Percentiles rank a stretch among this genome's conserved stretches.
phyloP scores from a whole-genome alignment of 495 filamentous ascomycete species.

The Rhizodiscina lignyota region DNA sequence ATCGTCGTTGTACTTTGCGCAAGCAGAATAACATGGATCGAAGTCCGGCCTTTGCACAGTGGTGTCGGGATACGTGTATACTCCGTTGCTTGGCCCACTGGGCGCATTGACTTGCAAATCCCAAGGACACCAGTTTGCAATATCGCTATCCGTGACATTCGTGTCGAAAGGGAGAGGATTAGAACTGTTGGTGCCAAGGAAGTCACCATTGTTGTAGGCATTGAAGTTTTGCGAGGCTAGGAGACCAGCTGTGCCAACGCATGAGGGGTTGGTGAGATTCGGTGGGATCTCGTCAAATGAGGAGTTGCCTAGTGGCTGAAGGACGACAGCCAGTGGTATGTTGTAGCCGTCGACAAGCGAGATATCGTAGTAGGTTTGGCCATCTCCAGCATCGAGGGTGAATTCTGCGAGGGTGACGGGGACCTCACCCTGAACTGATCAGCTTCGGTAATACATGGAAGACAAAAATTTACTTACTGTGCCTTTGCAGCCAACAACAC shows the following conservation, averaged over 20 bases:
- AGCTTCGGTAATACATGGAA: too few relatives aligned
- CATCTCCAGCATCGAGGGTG: conserved; percentile 39
- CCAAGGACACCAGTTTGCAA: conserved; percentile 64
- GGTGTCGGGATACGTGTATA: conserved; percentile 62
- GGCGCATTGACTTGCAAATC: conserved; percentile 49
- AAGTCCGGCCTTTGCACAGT: conserved; percentile 47
- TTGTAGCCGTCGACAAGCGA: conserved; percentile 79
- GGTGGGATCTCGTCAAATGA: conserved; percentile 41
- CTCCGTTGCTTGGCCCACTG: conserved; percentile 43
- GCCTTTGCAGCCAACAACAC: conserved; percentile 43
- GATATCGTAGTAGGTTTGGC: conserved; percentile 65
- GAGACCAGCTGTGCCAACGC: conserved; percentile 46
- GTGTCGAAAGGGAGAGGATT: conserved; percentile 49
- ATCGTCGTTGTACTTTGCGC: conserved; percentile 38
- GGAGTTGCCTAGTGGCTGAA: conserved; percentile 37
- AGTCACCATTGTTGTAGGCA: conserved; percentile 16
- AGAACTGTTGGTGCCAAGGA: conserved; percentile 34
- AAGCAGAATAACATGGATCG: conserved; percentile 55
- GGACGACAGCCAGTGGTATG: conserved; percentile 48
- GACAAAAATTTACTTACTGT: too few relatives aligned
- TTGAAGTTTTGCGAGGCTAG: conserved; percentile 26
- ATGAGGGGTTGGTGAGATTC: conserved; percentile 56
- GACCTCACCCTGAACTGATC: conserved; percentile 31
- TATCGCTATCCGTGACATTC: conserved; percentile 26
- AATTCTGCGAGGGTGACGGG: conserved; percentile 64